Evolutionary conservation across 1,284 basidiomycete species (phyloP), one percentile per base, ranked within the genome.

Genomic region (Cryptococcus jaspeensis): DNA sequence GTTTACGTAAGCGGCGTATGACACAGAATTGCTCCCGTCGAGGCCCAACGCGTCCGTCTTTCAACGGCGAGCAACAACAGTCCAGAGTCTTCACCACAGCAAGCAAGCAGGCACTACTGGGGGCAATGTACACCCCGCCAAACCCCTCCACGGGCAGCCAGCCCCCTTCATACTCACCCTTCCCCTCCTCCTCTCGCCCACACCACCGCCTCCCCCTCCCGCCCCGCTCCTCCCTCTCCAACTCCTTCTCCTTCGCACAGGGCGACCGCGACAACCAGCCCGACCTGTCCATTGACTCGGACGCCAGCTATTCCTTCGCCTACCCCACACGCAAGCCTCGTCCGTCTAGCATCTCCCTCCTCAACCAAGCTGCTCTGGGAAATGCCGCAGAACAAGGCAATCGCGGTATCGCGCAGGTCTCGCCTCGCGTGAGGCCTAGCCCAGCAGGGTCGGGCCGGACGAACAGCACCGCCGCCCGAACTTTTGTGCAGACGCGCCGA

Each of bases 191-290:
- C 18, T 46, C 50, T 12, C 35, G 53, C n/a, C 38, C 44, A 38
- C 52, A 60, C 49, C 60, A 50, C 25, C 57, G 55, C 38, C 43
- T 59, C 42, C 38, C 45, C 22, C 53, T 61, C 1, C 67, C 65
- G 13, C 42, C 60, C 15, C 57, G 61, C 36, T 64, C 67, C 49
- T 69, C 69, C 13, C 56, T 90, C 42, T 85, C 86, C 65, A 86
- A 86, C 13, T 88, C 88, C 5, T 91, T 90, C 79, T 90, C 89
- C 0, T 88, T 89, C 66, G 87, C 85, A 23, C 88, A 88, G 15
- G 84, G 87, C 65, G 82, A 16, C 81, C 89, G 22, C 37, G 84
- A 87, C 69, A 86, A 86, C 0, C 84, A 85, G 62, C 77, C 83
- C 48, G 85, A 86, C 77, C 82, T 51, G 22, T 52, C 55, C 18